A percentile compares a stretch with the other conserved stretches of the same genome.
phyloP scores from a whole-genome alignment of 1,139 yeast genomes.

The Yamadazyma membranifaciens region DNA sequence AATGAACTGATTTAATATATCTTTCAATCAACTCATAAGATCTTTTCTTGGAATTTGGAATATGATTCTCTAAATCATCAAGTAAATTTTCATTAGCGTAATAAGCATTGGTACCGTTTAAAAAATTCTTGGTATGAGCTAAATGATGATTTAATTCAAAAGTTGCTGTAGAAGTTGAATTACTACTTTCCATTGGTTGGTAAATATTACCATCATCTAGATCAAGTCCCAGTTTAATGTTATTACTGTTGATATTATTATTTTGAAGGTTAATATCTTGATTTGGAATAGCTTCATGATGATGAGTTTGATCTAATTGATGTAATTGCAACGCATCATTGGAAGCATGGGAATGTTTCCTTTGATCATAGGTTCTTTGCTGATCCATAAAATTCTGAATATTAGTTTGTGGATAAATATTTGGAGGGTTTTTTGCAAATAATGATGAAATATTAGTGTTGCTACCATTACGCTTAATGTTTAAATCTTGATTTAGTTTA shows the following conservation, averaged over 20 bases:
- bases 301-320: constrained; percentile 4
- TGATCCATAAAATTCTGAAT: constrained; percentile 8
- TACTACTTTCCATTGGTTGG: constrained; percentile 26
- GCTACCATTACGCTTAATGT: neutral
- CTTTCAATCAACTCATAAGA: constrained; percentile 49
- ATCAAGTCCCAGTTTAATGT: neutral
- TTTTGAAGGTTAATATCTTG: neutral
- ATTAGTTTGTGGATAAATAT: constrained; percentile 12
- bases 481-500: neutral
- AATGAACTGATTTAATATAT: constrained; percentile 52
- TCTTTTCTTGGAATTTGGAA: constrained; percentile 41
- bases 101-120: constrained; percentile 46
- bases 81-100: constrained; percentile 38
- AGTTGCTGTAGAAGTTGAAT: constrained; percentile 27
- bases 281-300: neutral
- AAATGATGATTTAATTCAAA: constrained; percentile 24
- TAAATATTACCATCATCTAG: neutral
- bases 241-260: constrained; percentile 11
- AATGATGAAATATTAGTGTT: constrained; percentile 20
- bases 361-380: constrained; percentile 1
- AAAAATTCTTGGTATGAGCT: constrained; percentile 38
- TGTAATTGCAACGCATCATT: constrained; percentile 7
- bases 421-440: constrained; percentile 17
- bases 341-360: constrained; percentile 3
- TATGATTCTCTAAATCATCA: constrained; percentile 31